These are phyloP conservation scores for Nannizzia gypsea DNA, from an alignment of 2,329 filamentous ascomycete species.

Conservation along the genomic window DNA sequence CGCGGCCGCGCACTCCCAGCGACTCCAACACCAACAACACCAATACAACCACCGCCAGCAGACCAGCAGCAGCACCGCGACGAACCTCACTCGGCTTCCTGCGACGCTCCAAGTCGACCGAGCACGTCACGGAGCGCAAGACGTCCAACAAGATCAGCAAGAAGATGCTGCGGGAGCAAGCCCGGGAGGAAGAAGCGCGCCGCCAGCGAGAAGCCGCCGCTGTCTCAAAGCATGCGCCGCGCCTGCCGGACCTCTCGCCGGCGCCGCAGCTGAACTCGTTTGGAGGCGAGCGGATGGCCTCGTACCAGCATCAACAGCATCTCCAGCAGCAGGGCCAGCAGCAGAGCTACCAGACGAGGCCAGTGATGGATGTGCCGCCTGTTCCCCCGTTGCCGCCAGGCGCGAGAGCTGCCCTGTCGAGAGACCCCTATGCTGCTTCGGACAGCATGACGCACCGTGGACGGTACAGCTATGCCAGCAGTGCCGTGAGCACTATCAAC, in stretches of 20 bases:
- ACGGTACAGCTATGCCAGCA: constrained; percentile 91
- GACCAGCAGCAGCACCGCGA: constrained; percentile 23
- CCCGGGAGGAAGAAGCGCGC: constrained; percentile 41
- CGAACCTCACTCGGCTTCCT: constrained; percentile 48
- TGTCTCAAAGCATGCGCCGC: constrained; percentile 49
- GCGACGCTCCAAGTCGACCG: constrained; percentile 56
- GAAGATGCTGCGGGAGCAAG: constrained; percentile 29
- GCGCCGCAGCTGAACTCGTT: constrained; percentile 43
- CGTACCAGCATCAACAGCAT: constrained; percentile 15
- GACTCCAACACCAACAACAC: constrained; percentile 14
- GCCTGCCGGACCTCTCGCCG: constrained; percentile 37
- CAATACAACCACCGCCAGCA: neutral
- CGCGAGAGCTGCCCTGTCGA: constrained; percentile 41
- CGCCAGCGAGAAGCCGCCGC: constrained; percentile 45
- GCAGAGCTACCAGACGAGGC: constrained; percentile 18
- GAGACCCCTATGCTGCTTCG: constrained; percentile 68
- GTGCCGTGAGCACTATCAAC: constrained; percentile 80
- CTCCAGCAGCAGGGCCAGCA: neutral
- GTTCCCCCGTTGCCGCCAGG: constrained; percentile 15
- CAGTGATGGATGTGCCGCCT: constrained; percentile 15
- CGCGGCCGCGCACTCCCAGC: constrained; percentile 27
- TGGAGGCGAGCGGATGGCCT: constrained; percentile 49
- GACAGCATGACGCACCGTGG: constrained; percentile 97
- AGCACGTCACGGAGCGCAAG: constrained; percentile 46
- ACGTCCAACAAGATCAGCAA: constrained; percentile 25